phyloP scores from a whole-genome alignment of 768 basidiomycete species.

The Antrodiella citrinella region DNA sequence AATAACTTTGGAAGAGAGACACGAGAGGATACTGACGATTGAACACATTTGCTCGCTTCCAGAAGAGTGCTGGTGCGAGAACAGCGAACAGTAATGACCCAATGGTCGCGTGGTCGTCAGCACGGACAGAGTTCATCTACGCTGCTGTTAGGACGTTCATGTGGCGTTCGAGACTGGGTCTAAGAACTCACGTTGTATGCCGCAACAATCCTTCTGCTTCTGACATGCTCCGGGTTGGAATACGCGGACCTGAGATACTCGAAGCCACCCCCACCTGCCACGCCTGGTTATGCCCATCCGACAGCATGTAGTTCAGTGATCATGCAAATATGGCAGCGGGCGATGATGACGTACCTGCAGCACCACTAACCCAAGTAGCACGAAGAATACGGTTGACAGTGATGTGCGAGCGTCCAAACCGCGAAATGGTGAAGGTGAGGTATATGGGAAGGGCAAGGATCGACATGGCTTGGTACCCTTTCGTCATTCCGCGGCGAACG shows the following conservation, averaged over 20 bases:
- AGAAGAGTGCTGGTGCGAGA: conserved; percentile 61
- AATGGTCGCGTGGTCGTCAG: conserved; percentile 71
- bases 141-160: too few relatives aligned
- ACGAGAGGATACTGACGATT: conserved; percentile 39
- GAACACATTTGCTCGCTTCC: conserved; percentile 56
- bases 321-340: conserved; percentile 1
- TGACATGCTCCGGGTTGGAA: conserved; percentile 41
- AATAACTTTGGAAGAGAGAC: background rate
- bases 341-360: conserved; percentile 48
- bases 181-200: conserved; percentile 57
- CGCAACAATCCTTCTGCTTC: conserved; percentile 39
- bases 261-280: conserved; percentile 43
- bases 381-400: conserved; percentile 57
- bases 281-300: conserved; percentile 29
- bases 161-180: too few relatives aligned
- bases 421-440: conserved; percentile 39
- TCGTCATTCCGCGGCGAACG: conserved; percentile 54
- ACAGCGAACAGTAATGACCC: conserved; percentile 58
- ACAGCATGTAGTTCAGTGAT: background rate
- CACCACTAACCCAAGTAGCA: conserved; percentile 67
- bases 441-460: conserved; percentile 58
- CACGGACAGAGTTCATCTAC: conserved; percentile 50
- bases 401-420: conserved; percentile 47
- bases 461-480: conserved; percentile 63
- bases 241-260: conserved; percentile 54